These are phyloP conservation scores for Blastocystis sp. DNA, from an alignment of 352 stramenopile genomes.

Conservation along the genomic window DNA sequence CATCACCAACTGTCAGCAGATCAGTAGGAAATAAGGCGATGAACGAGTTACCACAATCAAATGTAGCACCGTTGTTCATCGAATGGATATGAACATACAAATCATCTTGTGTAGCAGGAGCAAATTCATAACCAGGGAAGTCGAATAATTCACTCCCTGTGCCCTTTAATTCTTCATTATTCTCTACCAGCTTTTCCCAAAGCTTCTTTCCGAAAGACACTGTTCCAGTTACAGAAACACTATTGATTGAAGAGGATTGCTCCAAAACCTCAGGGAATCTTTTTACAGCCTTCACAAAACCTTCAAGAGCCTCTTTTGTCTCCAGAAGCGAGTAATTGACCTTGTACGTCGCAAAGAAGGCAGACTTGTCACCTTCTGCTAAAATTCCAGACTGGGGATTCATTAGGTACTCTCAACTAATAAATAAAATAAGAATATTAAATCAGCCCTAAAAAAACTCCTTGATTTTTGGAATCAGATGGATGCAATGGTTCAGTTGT, in stretches of 20 bases:
- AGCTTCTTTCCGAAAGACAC: constrained; percentile 65
- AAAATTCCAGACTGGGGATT: constrained; percentile 51
- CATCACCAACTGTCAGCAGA: constrained; percentile 27
- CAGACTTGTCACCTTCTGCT: constrained; percentile 25
- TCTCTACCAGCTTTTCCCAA: constrained; percentile 12
- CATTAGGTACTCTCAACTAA: not conserved
- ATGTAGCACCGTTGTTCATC: constrained; percentile 42
- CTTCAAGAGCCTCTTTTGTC: not conserved
- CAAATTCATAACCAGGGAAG: constrained; percentile 52
- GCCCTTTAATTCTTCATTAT: constrained; percentile 22
- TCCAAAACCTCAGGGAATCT: constrained; percentile 35
- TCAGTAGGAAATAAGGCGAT: not conserved
- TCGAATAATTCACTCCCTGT: constrained; percentile 40
- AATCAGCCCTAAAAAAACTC: not conserved
- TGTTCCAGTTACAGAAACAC: constrained; percentile 14
- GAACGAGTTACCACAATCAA: constrained; percentile 10
- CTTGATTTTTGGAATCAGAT: not conserved
- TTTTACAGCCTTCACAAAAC: constrained; percentile 37
- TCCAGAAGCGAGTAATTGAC: constrained; percentile 42
- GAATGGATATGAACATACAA: constrained; percentile 62
- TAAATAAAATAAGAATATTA: not conserved
- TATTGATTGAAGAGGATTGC: not conserved
- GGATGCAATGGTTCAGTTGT: not conserved
- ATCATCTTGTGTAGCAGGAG: constrained; percentile 46
- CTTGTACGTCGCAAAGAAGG: constrained; percentile 59